Percentiles rank a stretch among this genome's conserved stretches.
Evolutionary conservation across 225 moss, liverwort and hornwort genomes (phyloP).

Genomic region (Takakia lepidozioides): DNA sequence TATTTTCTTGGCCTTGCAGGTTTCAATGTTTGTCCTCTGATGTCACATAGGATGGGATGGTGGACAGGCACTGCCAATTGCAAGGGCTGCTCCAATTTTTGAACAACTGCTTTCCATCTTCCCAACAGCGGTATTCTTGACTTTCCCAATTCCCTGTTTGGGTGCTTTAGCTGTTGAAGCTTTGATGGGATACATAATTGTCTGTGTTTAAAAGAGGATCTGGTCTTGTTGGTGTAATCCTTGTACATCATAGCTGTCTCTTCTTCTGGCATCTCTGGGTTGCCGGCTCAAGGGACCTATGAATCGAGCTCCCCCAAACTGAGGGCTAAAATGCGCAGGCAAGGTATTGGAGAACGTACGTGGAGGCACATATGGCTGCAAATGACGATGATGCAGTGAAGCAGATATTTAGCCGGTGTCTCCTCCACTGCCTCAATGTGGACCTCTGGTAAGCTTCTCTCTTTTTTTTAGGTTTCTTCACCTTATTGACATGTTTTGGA

Average conservation of each 20-base stretch:
- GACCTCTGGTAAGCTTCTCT: conserved; percentile 72
- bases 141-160: too few relatives aligned
- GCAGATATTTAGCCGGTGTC: conserved; percentile 87
- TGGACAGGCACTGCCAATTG: conserved; percentile 60
- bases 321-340: too few relatives aligned
- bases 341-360: conserved; percentile 80
- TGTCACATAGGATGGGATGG: conserved; percentile 7
- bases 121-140: conserved; percentile 93
- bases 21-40: conserved; percentile 11
- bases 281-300: too few relatives aligned
- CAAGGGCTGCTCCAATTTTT: conserved; percentile 67
- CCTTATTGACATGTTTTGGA: too few relatives aligned
- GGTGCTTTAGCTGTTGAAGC: too few relatives aligned
- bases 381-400: conserved; percentile 87
- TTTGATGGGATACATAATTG: background rate
- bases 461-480: too few relatives aligned
- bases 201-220: background rate
- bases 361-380: conserved; percentile 82
- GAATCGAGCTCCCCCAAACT: too few relatives aligned
- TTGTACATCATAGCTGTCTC: background rate
- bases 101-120: conserved; percentile 78
- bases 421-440: conserved; percentile 83
- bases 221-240: background rate
- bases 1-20: too few relatives aligned
- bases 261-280: too few relatives aligned